Conservation (phyloP, 2,329 filamentous ascomycete species). For the Trichoderma citrinoviride region DNA sequence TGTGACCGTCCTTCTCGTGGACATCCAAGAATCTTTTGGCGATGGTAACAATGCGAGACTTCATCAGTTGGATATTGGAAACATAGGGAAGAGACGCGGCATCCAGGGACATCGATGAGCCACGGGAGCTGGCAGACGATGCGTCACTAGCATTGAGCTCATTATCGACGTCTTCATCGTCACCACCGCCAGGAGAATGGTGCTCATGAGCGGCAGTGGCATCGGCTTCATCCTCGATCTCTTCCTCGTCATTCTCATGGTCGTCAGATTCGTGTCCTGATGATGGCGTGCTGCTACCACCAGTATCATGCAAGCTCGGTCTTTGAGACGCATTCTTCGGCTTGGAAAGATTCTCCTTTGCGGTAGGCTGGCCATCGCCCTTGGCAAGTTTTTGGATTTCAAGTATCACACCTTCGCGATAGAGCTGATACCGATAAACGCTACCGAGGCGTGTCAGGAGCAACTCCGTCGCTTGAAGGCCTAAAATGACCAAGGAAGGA, state of each 20-base stretch:
- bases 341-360: constrained; percentile 1
- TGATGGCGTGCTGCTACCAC: constrained; percentile 28
- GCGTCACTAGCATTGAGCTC: constrained; percentile 55
- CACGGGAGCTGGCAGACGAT: constrained; percentile 64
- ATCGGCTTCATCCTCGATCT: constrained; percentile 28
- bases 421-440: constrained; percentile 94
- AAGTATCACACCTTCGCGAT: constrained; percentile 90
- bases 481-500: constrained; percentile 77
- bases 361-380: constrained; percentile 36
- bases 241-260: constrained; percentile 28
- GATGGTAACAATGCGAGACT: constrained; percentile 66
- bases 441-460: constrained; percentile 78
- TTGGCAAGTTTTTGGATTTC: constrained; percentile 81
- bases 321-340: constrained; percentile 18
- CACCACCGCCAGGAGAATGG: constrained; percentile 44
- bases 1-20: constrained; percentile 73
- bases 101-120: constrained; percentile 63
- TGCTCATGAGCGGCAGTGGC: constrained; percentile 40
- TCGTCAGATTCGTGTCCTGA: constrained; percentile 33
- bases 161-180: constrained; percentile 53
- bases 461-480: constrained; percentile 84
- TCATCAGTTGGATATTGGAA: constrained; percentile 54
- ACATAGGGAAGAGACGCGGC: constrained; percentile 49
- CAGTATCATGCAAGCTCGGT: neutral
- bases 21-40: constrained; percentile 81